phyloP scores from a whole-genome alignment of 2,329 filamentous ascomycete species.

The Colletotrichum chrysophilum region DNA sequence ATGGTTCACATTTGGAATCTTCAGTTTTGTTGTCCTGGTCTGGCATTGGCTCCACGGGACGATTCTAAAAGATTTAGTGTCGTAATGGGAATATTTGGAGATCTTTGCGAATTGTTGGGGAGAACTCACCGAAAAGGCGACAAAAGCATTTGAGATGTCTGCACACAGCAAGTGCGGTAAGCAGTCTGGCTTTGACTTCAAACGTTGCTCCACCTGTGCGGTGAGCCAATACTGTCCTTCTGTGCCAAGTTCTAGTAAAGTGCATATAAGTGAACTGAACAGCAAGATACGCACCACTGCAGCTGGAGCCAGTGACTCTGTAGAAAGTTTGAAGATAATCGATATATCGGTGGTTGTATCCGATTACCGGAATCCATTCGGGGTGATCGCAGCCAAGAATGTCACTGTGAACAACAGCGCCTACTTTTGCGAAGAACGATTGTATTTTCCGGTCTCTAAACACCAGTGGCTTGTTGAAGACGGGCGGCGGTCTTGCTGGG shows the following conservation, averaged over 20 bases:
- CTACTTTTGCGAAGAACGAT: not conserved
- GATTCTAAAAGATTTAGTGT: not conserved
- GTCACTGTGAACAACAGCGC: not conserved
- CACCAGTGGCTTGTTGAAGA: not conserved
- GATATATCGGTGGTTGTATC: not conserved
- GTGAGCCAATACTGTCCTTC: not conserved
- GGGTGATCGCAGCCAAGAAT: not conserved
- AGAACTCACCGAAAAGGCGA: not conserved
- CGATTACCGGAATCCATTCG: not conserved
- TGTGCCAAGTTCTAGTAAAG: not conserved
- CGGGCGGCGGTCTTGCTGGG: not conserved
- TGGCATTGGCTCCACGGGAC: not conserved
- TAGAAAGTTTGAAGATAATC: not conserved
- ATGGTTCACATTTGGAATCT: not conserved
- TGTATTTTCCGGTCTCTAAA: not conserved
- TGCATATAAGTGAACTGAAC: accelerated
- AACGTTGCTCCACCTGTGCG: not conserved
- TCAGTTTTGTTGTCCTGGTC: not conserved
- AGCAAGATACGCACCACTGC: not conserved
- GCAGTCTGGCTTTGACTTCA: not conserved
- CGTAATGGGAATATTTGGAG: not conserved
- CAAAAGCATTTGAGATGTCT: not conserved
- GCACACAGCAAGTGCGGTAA: not conserved
- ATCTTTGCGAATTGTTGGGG: not conserved
- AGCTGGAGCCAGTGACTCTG: not conserved